Evolutionary conservation across 1,284 basidiomycete genomes (phyloP).

Genomic region (Rhodotorula glutinis): DNA sequence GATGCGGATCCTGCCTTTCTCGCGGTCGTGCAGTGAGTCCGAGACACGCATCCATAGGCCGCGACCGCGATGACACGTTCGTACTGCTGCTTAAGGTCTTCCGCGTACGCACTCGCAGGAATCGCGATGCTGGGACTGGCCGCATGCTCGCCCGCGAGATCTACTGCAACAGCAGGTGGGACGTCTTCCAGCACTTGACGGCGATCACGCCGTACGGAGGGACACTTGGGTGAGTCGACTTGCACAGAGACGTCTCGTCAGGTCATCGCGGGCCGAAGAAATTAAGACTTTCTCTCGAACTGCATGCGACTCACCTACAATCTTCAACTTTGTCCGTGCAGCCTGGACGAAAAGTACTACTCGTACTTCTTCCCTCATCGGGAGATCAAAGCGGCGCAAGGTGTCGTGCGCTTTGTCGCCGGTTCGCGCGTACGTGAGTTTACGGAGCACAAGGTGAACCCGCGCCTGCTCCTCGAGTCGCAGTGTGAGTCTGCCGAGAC

Average conservation of each 20-base stretch:
- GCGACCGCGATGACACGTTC: no score
- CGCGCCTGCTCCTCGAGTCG: constrained; percentile 51
- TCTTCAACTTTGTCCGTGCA: constrained; percentile 42
- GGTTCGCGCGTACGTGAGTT: constrained; percentile 79
- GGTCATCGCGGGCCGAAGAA: no score
- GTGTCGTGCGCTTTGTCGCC: constrained; percentile 78
- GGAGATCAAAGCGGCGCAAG: constrained; percentile 67
- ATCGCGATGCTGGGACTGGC: constrained; percentile 76
- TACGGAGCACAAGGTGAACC: constrained; percentile 75
- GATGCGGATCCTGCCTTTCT: constrained; percentile 9
- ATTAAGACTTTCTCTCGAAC: no score
- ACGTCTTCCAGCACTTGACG: constrained; percentile 74
- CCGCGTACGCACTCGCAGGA: background rate
- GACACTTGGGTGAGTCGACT: constrained; percentile 65
- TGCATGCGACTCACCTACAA: background rate
- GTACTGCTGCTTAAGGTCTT: no score
- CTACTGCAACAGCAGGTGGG: constrained; percentile 80
- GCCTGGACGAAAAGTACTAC: constrained; percentile 80
- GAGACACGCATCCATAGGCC: no score
- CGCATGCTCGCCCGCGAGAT: constrained; percentile 75
- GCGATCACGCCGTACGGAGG: constrained; percentile 81
- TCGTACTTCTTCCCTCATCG: constrained; percentile 78
- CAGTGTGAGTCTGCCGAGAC: constrained; percentile 6
- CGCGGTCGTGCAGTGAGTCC: constrained; percentile 28
- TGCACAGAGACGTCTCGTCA: background rate